A percentile compares a stretch with the other conserved stretches of the same genome.
phyloP scores from a whole-genome alignment of 2,329 filamentous ascomycete species.

The Arthrobotrys pseudoclavata region DNA sequence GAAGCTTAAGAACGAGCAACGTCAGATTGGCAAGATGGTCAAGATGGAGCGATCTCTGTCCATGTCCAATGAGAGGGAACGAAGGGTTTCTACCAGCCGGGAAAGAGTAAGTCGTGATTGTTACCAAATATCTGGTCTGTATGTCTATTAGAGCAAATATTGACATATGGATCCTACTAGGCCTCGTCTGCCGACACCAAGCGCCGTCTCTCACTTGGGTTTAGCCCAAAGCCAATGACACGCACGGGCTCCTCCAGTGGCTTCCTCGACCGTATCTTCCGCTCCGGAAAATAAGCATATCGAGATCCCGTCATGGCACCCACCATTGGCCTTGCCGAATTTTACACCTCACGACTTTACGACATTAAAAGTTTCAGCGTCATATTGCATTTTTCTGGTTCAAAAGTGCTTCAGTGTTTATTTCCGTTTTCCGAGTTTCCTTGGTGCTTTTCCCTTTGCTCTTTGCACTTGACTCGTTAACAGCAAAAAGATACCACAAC shows the following conservation, averaged over 20 bases:
- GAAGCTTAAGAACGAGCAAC: slow-evolving; percentile 44
- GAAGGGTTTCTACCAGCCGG: slow-evolving; percentile 36
- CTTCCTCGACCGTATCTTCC: slow-evolving; percentile 54
- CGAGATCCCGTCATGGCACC: not conserved
- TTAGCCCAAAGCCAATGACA: slow-evolving; percentile 45
- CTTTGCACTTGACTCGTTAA: not conserved
- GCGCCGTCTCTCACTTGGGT: slow-evolving; percentile 47
- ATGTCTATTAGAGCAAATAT: not conserved
- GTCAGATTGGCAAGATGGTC: slow-evolving; percentile 50
- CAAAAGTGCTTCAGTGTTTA: slow-evolving; percentile 29
- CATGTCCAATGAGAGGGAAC: slow-evolving; percentile 41
- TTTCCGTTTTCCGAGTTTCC: not conserved
- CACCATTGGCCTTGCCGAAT: not conserved
- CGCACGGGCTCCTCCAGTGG: slow-evolving; percentile 33
- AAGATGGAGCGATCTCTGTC: slow-evolving; percentile 53
- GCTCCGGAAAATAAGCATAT: slow-evolving; percentile 23
- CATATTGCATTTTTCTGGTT: slow-evolving; percentile 1
- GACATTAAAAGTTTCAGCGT: slow-evolving; percentile 4
- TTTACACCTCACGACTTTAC: slow-evolving; percentile 10
- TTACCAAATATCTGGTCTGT: too few species aligned
- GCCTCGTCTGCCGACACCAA: slow-evolving; percentile 53
- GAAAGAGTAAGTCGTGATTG: slow-evolving; percentile 33
- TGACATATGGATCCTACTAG: slow-evolving; percentile 27
- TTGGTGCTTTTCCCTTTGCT: not conserved
- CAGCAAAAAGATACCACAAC: slow-evolving; percentile 47